Conservation (phyloP, 148 eudicot species). For the Persicaria tinctoria region DNA sequence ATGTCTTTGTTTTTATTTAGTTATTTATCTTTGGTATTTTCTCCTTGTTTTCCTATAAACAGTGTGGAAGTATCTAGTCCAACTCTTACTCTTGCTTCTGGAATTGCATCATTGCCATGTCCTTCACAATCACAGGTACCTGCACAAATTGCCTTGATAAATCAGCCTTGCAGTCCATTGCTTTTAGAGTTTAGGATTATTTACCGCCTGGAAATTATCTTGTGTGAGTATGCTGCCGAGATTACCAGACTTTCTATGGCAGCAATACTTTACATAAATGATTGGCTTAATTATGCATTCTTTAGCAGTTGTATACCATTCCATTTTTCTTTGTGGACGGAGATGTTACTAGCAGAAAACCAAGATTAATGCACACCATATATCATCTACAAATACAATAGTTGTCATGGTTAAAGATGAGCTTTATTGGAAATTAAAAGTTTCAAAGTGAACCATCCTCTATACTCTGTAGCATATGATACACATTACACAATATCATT, state of each 20-base stretch:
- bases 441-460: neutral
- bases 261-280: neutral
- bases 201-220: neutral
- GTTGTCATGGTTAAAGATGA: neutral
- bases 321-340: neutral
- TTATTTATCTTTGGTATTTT: neutral
- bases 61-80: conserved; percentile 24
- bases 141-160: neutral
- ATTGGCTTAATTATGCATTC: neutral
- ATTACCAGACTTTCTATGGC: neutral
- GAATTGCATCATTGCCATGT: conserved; percentile 60
- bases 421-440: neutral
- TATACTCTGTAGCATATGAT: neutral
- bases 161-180: conserved; percentile 14
- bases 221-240: neutral
- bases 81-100: conserved; percentile 43
- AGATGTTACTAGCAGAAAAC: neutral
- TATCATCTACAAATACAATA: neutral
- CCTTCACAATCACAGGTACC: conserved; percentile 68
- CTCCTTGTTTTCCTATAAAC: conserved; percentile 10
- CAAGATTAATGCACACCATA: neutral
- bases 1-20: neutral
- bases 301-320: neutral
- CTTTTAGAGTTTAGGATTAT: neutral
- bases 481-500: neutral